phyloP scores from a whole-genome alignment of 1,284 basidiomycete genomes.

The Heterobasidion annosum region DNA sequence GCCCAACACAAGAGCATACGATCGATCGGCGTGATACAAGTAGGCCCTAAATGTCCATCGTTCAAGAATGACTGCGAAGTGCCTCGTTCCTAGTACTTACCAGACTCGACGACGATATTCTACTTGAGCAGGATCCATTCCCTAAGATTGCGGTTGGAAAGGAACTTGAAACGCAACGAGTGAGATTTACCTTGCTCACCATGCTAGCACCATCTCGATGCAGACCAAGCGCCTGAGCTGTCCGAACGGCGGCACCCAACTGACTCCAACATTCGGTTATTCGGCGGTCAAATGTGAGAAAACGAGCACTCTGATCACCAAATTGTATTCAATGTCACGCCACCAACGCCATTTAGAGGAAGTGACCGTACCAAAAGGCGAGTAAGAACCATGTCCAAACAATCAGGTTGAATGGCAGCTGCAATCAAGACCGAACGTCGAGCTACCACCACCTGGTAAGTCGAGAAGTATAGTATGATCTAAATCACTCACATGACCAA shows the following conservation, averaged over 20 bases:
- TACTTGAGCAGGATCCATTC: conserved; percentile 69
- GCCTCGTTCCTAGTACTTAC: conserved; percentile 28
- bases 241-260: conserved; percentile 85
- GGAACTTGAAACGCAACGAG: not conserved
- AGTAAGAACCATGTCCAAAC: conserved; percentile 82
- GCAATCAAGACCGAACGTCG: conserved; percentile 81
- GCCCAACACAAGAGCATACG: conserved; percentile 86
- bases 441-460: conserved; percentile 34
- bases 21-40: conserved; percentile 88
- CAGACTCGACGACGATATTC: conserved; percentile 90
- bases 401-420: conserved; percentile 86
- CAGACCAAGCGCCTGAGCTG: conserved; percentile 89
- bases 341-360: not conserved
- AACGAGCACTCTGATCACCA: conserved; percentile 68
- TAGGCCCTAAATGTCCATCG: conserved; percentile 55
- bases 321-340: conserved; percentile 10
- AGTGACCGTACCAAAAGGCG: conserved; percentile 61
- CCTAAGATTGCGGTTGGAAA: conserved; percentile 27
- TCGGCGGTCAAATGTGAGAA: conserved; percentile 81
- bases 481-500: conserved; percentile 76
- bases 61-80: conserved; percentile 3
- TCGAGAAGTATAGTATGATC: not conserved
- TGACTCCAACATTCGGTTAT: conserved; percentile 96
- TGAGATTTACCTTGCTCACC: conserved; percentile 32
- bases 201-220: conserved; percentile 87